Conservation (phyloP, 176 grass and related monocot genomes). For the Bothriochloa decipiens region DNA sequence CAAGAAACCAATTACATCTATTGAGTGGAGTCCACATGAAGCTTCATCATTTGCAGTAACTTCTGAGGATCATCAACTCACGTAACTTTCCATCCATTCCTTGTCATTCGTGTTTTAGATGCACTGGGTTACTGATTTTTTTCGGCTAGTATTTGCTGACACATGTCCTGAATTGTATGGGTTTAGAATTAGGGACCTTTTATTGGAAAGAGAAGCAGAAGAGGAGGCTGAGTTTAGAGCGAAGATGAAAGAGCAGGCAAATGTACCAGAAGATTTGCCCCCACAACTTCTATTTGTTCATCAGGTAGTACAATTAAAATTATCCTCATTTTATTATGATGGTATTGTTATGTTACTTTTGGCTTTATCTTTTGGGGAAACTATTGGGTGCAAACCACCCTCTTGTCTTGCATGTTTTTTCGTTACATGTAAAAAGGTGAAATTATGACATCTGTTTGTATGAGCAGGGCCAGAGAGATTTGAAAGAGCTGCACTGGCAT, state of each 20-base stretch:
- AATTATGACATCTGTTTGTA: constrained; percentile 26
- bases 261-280: constrained; percentile 84
- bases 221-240: constrained; percentile 92
- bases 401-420: background rate
- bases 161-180: background rate
- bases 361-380: background rate
- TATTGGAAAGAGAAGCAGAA: constrained; percentile 82
- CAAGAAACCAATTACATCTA: constrained; percentile 84
- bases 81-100: constrained; percentile 42
- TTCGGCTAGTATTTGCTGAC: background rate
- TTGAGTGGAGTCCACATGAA: constrained; percentile 93
- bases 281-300: constrained; percentile 93
- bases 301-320: constrained; percentile 55
- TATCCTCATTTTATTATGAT: background rate
- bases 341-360: background rate
- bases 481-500: constrained; percentile 97
- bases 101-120: background rate
- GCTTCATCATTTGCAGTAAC: constrained; percentile 84
- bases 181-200: constrained; percentile 90
- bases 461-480: constrained; percentile 85
- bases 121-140: background rate
- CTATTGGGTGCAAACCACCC: too few relatives aligned
- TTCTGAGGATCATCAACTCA: constrained; percentile 85
- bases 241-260: constrained; percentile 79
- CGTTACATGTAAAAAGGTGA: background rate